phyloP scores from a whole-genome alignment of 805 yeast genomes.

The Saccharomyces jurei region DNA sequence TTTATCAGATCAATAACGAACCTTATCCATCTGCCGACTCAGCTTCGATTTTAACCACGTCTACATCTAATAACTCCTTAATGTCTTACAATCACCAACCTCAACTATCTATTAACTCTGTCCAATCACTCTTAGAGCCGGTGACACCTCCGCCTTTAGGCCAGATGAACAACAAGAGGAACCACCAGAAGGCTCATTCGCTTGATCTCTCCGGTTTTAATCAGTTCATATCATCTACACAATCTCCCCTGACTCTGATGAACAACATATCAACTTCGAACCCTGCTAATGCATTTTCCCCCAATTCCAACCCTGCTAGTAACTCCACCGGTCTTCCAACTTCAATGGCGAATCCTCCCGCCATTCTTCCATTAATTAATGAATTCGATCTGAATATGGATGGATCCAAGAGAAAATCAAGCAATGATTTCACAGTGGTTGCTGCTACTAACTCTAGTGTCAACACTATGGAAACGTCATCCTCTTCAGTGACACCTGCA shows the following conservation, averaged over 20 bases:
- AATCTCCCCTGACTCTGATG: constrained; percentile 7
- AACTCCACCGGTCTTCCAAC: constrained; percentile 1
- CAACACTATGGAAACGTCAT: not conserved
- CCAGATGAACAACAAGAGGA: constrained; percentile 14
- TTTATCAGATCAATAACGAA: not conserved
- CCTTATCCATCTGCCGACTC: not conserved
- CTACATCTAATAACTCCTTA: not conserved
- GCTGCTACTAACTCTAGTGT: not conserved
- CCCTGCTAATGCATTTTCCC: not conserved
- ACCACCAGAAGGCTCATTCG: constrained; percentile 27
- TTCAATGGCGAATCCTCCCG: constrained; percentile 17
- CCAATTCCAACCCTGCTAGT: not conserved
- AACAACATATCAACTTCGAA: constrained; percentile 1
- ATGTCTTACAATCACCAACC: constrained; percentile 24
- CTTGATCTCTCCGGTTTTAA: constrained; percentile 26
- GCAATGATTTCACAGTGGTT: not conserved
- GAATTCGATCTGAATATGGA: constrained; percentile 26
- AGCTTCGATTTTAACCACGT: not conserved
- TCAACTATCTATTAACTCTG: constrained; percentile 23
- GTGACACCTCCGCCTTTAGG: constrained; percentile 18
- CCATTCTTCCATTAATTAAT: constrained; percentile 29
- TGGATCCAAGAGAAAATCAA: constrained; percentile 1
- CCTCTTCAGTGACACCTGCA: constrained; percentile 1
- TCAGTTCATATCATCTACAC: constrained; percentile 19
- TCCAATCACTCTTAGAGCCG: constrained; percentile 19